phyloP scores from a whole-genome alignment of 2,329 filamentous ascomycete species.

The Teratosphaeria destructans region DNA sequence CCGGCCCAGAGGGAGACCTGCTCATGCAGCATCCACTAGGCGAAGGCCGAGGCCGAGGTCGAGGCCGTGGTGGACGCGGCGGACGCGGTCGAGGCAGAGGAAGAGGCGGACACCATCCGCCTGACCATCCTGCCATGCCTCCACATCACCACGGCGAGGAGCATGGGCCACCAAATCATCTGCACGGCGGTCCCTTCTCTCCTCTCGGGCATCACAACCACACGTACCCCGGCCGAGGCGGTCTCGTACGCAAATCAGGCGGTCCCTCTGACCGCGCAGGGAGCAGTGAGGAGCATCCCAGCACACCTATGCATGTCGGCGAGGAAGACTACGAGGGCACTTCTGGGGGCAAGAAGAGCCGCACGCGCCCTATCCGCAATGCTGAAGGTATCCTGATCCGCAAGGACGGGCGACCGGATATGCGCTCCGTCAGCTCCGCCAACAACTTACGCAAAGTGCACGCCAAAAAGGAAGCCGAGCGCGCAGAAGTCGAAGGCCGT shows the following conservation, averaged over 20 bases:
- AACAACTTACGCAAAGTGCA: conserved; percentile 43
- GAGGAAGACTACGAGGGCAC: background rate
- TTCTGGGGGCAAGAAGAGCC: conserved; percentile 32
- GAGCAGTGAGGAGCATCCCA: conserved; percentile 1
- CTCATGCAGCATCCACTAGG: conserved; percentile 21
- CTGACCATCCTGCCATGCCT: background rate
- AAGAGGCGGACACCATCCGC: conserved; percentile 26
- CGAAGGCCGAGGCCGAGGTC: conserved; percentile 14
- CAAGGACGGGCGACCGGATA: conserved; percentile 42
- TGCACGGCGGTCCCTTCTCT: background rate
- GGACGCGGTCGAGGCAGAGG: conserved; percentile 32
- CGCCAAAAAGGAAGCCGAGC: conserved; percentile 36
- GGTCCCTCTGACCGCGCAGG: conserved; percentile 13
- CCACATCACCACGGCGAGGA: background rate
- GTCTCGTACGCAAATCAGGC: conserved; percentile 8
- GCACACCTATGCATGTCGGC: background rate
- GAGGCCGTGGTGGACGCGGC: conserved; percentile 16
- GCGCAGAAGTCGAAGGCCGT: conserved; percentile 20
- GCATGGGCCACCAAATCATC: background rate
- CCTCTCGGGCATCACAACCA: background rate
- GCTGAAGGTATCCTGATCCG: conserved; percentile 41
- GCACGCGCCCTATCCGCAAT: conserved; percentile 41
- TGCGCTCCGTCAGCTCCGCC: conserved; percentile 42
- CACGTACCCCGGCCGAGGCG: background rate
- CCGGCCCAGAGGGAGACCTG: conserved; percentile 9